A percentile compares a stretch with the other conserved stretches of the same genome.
Conservation (phyloP, 2,329 filamentous ascomycete genomes). For the Didymella lethalis region DNA sequence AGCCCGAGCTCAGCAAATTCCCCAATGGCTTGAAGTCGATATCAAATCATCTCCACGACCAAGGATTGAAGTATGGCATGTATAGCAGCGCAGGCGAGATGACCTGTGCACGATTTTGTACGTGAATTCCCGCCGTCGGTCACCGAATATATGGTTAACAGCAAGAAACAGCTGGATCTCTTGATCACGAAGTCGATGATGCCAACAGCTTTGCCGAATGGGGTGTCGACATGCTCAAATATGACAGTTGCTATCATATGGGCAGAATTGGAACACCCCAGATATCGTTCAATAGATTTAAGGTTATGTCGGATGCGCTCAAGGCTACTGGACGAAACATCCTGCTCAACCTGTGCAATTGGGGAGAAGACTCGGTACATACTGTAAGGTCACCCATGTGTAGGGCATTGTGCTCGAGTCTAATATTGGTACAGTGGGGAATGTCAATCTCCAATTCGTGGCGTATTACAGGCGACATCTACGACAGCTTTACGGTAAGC, state of each 20-base stretch:
- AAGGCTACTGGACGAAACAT: slow-evolving; percentile 37
- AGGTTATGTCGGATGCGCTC: slow-evolving; percentile 38
- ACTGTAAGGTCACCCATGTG: slow-evolving; percentile 21
- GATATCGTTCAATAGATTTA: slow-evolving; percentile 39
- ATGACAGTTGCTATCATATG: slow-evolving; percentile 49
- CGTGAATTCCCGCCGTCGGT: not conserved
- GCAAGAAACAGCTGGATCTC: slow-evolving; percentile 28
- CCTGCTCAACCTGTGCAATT: slow-evolving; percentile 46
- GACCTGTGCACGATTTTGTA: slow-evolving; percentile 65
- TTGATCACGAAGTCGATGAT: slow-evolving; percentile 38
- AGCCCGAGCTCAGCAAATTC: slow-evolving; percentile 62
- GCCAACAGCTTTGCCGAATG: slow-evolving; percentile 40
- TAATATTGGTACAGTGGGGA: slow-evolving; percentile 39
- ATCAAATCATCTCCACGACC: slow-evolving; percentile 51
- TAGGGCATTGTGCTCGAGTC: not conserved
- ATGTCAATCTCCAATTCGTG: slow-evolving; percentile 47
- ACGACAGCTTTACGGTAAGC: slow-evolving; percentile 37
- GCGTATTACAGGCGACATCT: slow-evolving; percentile 44
- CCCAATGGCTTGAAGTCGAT: slow-evolving; percentile 65
- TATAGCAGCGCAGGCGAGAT: slow-evolving; percentile 64
- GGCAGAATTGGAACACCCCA: slow-evolving; percentile 38
- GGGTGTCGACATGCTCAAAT: slow-evolving; percentile 50
- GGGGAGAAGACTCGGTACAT: slow-evolving; percentile 46
- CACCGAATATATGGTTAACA: not conserved
- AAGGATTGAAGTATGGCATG: slow-evolving; percentile 68